Conservation (phyloP, 2,329 filamentous ascomycete genomes). For the Aureobasidium sp. region DNA sequence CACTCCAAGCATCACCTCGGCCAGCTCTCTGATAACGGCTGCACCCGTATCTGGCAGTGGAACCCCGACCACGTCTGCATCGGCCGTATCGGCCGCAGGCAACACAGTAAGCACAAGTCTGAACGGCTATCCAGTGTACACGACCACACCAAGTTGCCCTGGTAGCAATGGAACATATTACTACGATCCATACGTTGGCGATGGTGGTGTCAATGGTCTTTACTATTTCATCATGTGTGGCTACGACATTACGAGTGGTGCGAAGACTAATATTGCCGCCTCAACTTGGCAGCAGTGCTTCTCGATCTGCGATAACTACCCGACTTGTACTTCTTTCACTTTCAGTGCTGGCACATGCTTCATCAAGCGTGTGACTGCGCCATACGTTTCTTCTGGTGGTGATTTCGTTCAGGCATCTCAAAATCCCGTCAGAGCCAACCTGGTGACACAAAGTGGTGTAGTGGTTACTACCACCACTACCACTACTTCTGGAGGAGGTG, state of each 20-base stretch:
- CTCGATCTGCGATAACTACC: not conserved
- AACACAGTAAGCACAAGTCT: not conserved
- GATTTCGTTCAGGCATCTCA: slow-evolving; percentile 4
- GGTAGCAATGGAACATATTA: slow-evolving; percentile 7
- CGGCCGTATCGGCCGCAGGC: not conserved
- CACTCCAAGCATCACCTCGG: not conserved
- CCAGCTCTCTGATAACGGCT: not conserved
- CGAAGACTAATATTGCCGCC: not conserved
- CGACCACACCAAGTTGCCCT: not conserved
- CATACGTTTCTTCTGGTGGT: not conserved
- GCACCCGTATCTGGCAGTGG: not conserved
- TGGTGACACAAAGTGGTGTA: not conserved
- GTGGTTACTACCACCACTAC: not conserved
- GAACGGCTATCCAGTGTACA: not conserved
- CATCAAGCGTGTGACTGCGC: not conserved
- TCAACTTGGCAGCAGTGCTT: not conserved
- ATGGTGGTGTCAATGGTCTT: not conserved
- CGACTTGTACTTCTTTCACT: slow-evolving; percentile 1
- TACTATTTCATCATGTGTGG: slow-evolving; percentile 13
- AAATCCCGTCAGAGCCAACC: slow-evolving; percentile 7
- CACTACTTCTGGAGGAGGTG: not conserved
- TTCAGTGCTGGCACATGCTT: not conserved
- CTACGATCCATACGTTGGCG: not conserved
- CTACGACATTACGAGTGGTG: not conserved
- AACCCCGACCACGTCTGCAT: not conserved